A percentile compares a stretch with the other conserved stretches of the same genome.
Evolutionary conservation across 2,329 filamentous ascomycete genomes (phyloP).

Genomic region (Hypoxylon rubiginosum): DNA sequence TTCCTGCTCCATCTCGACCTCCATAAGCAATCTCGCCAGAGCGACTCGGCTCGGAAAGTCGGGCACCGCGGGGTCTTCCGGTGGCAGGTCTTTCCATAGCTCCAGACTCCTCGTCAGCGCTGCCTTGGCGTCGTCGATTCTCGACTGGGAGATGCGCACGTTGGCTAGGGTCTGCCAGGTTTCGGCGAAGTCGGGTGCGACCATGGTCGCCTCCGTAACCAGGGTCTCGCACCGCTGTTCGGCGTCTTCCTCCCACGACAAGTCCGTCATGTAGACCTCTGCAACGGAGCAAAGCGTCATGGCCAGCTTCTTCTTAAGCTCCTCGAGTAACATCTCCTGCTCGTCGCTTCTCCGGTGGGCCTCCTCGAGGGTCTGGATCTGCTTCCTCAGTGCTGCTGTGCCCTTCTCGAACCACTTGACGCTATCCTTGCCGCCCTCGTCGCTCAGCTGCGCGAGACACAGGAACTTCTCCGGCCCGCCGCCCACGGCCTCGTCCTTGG

Average conservation of each 20-base stretch:
- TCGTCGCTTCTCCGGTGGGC: slow-evolving; percentile 52
- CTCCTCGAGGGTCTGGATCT: slow-evolving; percentile 75
- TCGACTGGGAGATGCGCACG: slow-evolving; percentile 89
- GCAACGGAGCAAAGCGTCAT: slow-evolving; percentile 94
- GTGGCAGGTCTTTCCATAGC: slow-evolving; percentile 84
- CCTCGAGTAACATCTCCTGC: slow-evolving; percentile 63
- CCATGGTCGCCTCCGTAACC: slow-evolving; percentile 89
- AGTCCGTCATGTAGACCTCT: slow-evolving; percentile 99
- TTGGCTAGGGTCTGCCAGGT: slow-evolving; percentile 96
- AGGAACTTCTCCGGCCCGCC: slow-evolving; percentile 95
- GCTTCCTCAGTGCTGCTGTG: slow-evolving; percentile 77
- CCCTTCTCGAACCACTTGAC: slow-evolving; percentile 78
- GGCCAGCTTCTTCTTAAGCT: slow-evolving; percentile 84
- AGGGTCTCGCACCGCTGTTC: slow-evolving; percentile 89
- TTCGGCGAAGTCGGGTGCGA: slow-evolving; percentile 85
- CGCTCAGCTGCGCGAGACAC: slow-evolving; percentile 91
- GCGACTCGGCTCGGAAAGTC: slow-evolving; percentile 89
- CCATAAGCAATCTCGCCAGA: slow-evolving; percentile 87
- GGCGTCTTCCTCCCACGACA: slow-evolving; percentile 92
- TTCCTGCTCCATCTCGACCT: slow-evolving; percentile 86
- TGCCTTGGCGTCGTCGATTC: slow-evolving; percentile 81
- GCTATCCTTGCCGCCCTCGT: slow-evolving; percentile 75
- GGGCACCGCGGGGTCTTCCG: slow-evolving; percentile 79
- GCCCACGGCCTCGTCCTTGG: slow-evolving; percentile 76
- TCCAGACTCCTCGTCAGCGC: slow-evolving; percentile 84